A percentile compares a stretch with the other conserved stretches of the same genome.
phyloP scores from a whole-genome alignment of 192 early-diverging fungal genomes.

The Backusella circina region DNA sequence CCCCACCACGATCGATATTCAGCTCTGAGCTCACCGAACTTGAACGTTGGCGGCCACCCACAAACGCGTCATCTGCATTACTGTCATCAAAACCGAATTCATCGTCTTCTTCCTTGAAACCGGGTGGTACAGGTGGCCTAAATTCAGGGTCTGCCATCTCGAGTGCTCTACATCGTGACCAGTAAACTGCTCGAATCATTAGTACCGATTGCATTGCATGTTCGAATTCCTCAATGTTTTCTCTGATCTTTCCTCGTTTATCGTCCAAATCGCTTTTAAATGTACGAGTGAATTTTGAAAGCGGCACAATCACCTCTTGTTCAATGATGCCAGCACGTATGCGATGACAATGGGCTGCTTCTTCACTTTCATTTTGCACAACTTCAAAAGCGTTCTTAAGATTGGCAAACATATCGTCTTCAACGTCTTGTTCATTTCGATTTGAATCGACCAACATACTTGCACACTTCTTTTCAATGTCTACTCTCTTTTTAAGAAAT shows the following conservation, averaged over 20 bases:
- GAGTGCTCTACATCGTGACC: background rate
- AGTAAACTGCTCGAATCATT: background rate
- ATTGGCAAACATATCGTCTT: background rate
- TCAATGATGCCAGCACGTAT: background rate
- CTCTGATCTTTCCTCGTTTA: background rate
- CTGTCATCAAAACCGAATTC: background rate
- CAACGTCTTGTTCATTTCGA: background rate
- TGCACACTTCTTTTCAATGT: conserved; percentile 3
- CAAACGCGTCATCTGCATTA: background rate
- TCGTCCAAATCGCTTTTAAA: background rate
- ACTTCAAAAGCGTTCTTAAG: conserved; percentile 11
- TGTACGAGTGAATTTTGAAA: background rate
- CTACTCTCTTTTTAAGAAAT: background rate
- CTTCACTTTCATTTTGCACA: background rate
- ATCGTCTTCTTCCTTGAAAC: background rate
- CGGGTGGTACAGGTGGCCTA: background rate
- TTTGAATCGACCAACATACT: background rate
- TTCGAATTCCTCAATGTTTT: background rate
- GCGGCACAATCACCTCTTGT: conserved; percentile 2
- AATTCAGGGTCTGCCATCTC: background rate
- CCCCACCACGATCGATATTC: background rate
- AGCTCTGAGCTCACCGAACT: conserved; percentile 7
- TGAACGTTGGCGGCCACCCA: background rate
- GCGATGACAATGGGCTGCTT: conserved; percentile 10
- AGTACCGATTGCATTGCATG: background rate